These are phyloP conservation scores for Trichoderma atrobrunneum DNA, from an alignment of 2,329 filamentous ascomycete species.

Conservation along the genomic window DNA sequence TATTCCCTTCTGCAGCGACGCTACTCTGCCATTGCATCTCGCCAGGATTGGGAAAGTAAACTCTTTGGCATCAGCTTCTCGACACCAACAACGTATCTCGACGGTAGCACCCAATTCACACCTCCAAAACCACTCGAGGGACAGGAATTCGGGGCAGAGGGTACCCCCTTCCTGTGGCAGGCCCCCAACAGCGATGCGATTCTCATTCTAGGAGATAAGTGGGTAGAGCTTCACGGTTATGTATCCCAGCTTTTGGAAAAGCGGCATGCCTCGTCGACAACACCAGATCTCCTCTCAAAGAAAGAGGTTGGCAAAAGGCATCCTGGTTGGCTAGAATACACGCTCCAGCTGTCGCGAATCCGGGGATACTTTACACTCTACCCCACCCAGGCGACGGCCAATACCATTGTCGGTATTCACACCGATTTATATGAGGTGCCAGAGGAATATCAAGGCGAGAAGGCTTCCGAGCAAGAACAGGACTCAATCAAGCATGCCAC, in stretches of 20 bases:
- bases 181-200: conserved; percentile 78
- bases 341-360: conserved; percentile 71
- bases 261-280: conserved; percentile 35
- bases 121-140: conserved; percentile 36
- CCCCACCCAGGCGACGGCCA: conserved; percentile 57
- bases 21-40: conserved; percentile 56
- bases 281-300: conserved; percentile 41
- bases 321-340: conserved; percentile 75
- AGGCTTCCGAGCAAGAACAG: conserved; percentile 25
- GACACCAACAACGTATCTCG: conserved; percentile 61
- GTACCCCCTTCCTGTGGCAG: conserved; percentile 76
- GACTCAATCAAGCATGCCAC: conserved; percentile 23
- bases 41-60: conserved; percentile 47
- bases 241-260: conserved; percentile 60
- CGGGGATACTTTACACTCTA: conserved; percentile 80
- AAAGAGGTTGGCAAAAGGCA: conserved; percentile 66
- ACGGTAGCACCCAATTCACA: conserved; percentile 56
- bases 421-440: conserved; percentile 70
- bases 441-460: conserved; percentile 57
- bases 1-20: conserved; percentile 74
- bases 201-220: conserved; percentile 80
- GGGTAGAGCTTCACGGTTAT: conserved; percentile 81
- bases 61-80: conserved; percentile 80
- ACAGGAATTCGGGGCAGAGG: conserved; percentile 28
- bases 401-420: conserved; percentile 68